Base-by-base conservation (phyloP, 1,284 basidiomycete genomes). In the Leccinum proliferum region DNA sequence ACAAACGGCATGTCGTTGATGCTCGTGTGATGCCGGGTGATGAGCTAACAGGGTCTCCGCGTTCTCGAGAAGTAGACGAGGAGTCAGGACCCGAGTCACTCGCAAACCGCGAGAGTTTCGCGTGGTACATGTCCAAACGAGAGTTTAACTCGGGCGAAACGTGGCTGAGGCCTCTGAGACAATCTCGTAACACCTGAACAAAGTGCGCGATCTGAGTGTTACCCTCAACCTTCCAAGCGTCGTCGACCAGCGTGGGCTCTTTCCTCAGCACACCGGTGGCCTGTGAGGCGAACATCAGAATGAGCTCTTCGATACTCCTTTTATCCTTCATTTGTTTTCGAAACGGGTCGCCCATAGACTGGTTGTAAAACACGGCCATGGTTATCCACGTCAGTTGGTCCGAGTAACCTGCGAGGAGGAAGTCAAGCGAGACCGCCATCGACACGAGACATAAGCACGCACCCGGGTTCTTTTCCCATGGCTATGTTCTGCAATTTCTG, bases 271-370 rank as follows among this genome's bases (percentile, higher is more conserved):
- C 85, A 25, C 85, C 83, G 1, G 92, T 94, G 4, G 94, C 92
- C 55, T 94, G 88, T 2, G 95, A 93, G 14, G 96, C 95, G 71
- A 98, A 98, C 81, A 92, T 90, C 59, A 99, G 82, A 65, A 99
- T 96, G 63, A 99, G 87, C 67, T 98, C 95, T 76, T 99, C 97
- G 60, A 98, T 92, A 78, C 96, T 97, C 57, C 97, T 84, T 70
- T 94, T 96, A 75, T 98, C 95, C 74, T 94, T 94, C 85, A 98
- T 89, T 70, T 95, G 92, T 52, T 86, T 83, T 65, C 91, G 87
- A 78, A 96, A 96, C 37, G 80, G 82, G 58, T 92, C 89, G 64
- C 93, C 88, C 71, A 89, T 89, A 75, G 93, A 92, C 66, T 92
- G 90, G 5, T 90, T 90, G 74, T 95, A 97, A 75, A 96, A 97